These are phyloP conservation scores for Ophiostoma triangulosporum DNA, from an alignment of 2,329 filamentous ascomycete genomes.

Conservation along the genomic window DNA sequence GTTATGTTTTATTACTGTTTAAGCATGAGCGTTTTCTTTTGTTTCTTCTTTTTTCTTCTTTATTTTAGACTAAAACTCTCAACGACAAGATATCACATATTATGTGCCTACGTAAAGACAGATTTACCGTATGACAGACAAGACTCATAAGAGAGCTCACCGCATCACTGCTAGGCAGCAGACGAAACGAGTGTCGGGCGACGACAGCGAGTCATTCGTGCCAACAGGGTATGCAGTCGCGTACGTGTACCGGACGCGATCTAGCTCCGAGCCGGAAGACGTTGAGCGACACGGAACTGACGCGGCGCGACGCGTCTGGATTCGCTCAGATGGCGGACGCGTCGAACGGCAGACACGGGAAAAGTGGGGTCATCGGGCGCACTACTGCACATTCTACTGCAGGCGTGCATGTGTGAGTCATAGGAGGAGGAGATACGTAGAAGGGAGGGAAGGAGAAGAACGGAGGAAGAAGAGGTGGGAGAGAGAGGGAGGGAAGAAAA, in stretches of 20 bases:
- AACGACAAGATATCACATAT: too few species aligned
- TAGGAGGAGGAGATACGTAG: background rate
- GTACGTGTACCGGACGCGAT: background rate
- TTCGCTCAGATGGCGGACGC: conserved; percentile 3
- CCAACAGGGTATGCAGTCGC: too few species aligned
- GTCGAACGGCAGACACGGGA: background rate
- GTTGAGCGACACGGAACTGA: conserved; percentile 6
- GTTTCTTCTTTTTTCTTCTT: too few species aligned
- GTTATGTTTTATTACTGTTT: too few species aligned
- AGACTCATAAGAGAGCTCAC: too few species aligned
- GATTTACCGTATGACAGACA: too few species aligned
- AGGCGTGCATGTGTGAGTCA: background rate
- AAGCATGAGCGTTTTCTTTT: too few species aligned
- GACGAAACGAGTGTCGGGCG: too few species aligned
- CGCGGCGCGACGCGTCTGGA: conserved; percentile 6
- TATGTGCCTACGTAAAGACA: too few species aligned
- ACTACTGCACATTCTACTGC: background rate
- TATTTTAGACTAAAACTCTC: too few species aligned
- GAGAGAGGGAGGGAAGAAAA: background rate
- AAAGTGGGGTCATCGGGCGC: background rate
- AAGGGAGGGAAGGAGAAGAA: background rate
- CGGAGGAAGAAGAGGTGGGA: background rate
- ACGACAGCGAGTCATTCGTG: too few species aligned
- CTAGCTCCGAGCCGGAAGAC: background rate
- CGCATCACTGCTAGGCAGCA: too few species aligned